These are phyloP conservation scores for Sphagnum magellanicum DNA, from an alignment of 228 moss, liverwort and hornwort genomes.

Conservation along the genomic window DNA sequence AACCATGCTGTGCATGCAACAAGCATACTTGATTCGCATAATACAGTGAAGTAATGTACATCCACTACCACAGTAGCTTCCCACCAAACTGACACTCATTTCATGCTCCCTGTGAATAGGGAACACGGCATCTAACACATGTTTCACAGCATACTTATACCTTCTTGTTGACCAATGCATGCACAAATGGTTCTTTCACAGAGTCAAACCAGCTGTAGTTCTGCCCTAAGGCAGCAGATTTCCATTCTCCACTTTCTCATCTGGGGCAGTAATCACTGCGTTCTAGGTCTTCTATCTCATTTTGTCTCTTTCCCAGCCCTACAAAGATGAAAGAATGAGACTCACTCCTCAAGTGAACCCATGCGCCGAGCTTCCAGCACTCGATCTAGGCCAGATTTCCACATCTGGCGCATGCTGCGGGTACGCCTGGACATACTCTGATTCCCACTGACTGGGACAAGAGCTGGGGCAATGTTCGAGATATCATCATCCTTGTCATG, in stretches of 20 bases:
- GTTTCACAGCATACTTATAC: too few relatives aligned
- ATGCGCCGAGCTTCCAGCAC: slow-evolving; percentile 82
- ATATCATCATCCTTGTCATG: slow-evolving; percentile 91
- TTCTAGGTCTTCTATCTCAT: too few relatives aligned
- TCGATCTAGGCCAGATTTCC: slow-evolving; percentile 83
- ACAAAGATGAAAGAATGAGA: not conserved
- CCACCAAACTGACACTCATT: not conserved
- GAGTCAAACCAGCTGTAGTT: too few relatives aligned
- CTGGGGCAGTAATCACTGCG: too few relatives aligned
- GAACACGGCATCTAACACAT: too few relatives aligned
- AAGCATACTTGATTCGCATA: not conserved
- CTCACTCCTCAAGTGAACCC: slow-evolving; percentile 90
- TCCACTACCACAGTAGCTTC: not conserved
- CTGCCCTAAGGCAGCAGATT: too few relatives aligned
- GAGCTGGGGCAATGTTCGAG: slow-evolving; percentile 80
- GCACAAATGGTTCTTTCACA: too few relatives aligned
- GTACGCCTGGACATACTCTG: slow-evolving; percentile 89
- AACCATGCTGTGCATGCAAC: too few relatives aligned
- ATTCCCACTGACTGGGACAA: slow-evolving; percentile 87
- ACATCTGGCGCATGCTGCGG: slow-evolving; percentile 89
- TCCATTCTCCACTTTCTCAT: too few relatives aligned
- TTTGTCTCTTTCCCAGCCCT: not conserved
- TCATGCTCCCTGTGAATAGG: not conserved
- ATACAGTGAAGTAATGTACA: not conserved
- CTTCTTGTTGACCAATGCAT: too few relatives aligned